Conservation (phyloP, 805 yeast genomes). For the Sporopachydermia lactativora region DNA sequence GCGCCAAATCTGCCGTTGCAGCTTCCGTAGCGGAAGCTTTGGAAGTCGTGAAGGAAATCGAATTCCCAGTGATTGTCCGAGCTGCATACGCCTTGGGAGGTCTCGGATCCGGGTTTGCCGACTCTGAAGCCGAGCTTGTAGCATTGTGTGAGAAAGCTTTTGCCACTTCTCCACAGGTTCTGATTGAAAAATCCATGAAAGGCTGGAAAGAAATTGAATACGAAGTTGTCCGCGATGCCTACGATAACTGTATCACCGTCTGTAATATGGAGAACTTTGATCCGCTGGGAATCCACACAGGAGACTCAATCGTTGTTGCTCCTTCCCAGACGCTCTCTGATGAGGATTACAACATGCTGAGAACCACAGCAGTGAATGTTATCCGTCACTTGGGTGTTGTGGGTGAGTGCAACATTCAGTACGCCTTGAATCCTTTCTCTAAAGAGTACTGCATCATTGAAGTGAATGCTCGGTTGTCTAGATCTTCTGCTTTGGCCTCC, state of each 20-base stretch:
- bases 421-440: conserved; percentile 86
- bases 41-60: conserved; percentile 71
- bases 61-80: conserved; percentile 92
- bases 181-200: conserved; percentile 92
- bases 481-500: conserved; percentile 98
- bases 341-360: conserved; percentile 93
- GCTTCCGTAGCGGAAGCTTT: conserved; percentile 68
- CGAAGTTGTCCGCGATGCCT: conserved; percentile 96
- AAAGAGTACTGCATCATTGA: conserved; percentile 95
- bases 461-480: conserved; percentile 93
- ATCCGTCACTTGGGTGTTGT: conserved; percentile 97
- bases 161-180: conserved; percentile 91
- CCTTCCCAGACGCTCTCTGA: conserved; percentile 96
- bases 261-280: conserved; percentile 99
- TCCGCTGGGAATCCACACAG: conserved; percentile 97
- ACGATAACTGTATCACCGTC: conserved; percentile 95
- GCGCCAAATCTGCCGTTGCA: conserved; percentile 89
- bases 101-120: conserved; percentile 95
- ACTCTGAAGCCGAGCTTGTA: conserved; percentile 67
- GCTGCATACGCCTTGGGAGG: conserved; percentile 98
- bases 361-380: conserved; percentile 95
- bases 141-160: conserved; percentile 83
- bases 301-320: conserved; percentile 98
- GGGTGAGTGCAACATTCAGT: conserved; percentile 98
- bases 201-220: conserved; percentile 99